Conservation (phyloP, 352 stramenopile species). For the Globisporangium abappressorium region DNA sequence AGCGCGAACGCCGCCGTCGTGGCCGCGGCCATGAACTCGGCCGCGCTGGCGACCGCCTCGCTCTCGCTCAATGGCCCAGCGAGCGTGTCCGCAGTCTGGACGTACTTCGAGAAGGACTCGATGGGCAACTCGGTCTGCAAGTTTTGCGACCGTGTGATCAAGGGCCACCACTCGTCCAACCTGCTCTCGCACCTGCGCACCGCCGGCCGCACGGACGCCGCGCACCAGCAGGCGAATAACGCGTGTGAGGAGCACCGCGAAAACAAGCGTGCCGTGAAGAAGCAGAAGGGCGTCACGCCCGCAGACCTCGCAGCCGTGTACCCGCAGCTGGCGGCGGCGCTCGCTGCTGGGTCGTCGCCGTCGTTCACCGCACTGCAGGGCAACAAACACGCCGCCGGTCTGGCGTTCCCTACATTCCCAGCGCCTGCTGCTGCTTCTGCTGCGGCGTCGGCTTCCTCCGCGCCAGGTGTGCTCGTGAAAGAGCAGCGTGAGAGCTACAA, state of each 20-base stretch:
- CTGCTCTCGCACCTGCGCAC: slow-evolving; percentile 78
- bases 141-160: slow-evolving; percentile 83
- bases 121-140: slow-evolving; percentile 80
- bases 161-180: slow-evolving; percentile 84
- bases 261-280: slow-evolving; percentile 74
- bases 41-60: slow-evolving; percentile 3
- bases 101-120: slow-evolving; percentile 79
- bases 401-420: slow-evolving; percentile 5
- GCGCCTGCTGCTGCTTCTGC: background rate
- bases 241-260: slow-evolving; percentile 80
- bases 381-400: background rate
- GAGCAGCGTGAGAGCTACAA: slow-evolving; percentile 37
- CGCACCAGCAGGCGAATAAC: slow-evolving; percentile 69
- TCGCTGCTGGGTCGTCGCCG: slow-evolving; percentile 14
- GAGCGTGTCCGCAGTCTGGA: slow-evolving; percentile 79
- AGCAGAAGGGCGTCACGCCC: slow-evolving; percentile 64
- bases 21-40: slow-evolving; percentile 6
- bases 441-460: background rate
- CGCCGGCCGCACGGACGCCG: slow-evolving; percentile 58
- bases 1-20: slow-evolving; percentile 5
- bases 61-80: slow-evolving; percentile 32
- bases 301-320: slow-evolving; percentile 52
- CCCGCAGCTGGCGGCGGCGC: slow-evolving; percentile 28
- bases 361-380: background rate
- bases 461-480: slow-evolving; percentile 26